Conservation (phyloP, 1,284 basidiomycete species). For the Cryptococcus jaspeensis region DNA sequence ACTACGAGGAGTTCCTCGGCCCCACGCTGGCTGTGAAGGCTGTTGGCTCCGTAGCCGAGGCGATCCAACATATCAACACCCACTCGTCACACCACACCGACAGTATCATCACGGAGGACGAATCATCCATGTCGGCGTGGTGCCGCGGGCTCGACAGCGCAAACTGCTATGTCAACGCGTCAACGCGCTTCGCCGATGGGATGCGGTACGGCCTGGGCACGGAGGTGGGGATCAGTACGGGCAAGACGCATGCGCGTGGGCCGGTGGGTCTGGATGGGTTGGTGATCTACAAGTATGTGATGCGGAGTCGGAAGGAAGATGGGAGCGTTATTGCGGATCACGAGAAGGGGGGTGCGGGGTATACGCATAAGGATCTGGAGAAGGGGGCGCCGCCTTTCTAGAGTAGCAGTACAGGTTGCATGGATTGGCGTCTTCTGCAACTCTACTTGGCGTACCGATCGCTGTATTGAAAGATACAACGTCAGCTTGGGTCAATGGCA, state of each 20-base stretch:
- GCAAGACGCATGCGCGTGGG: constrained; percentile 92
- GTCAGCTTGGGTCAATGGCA: background rate
- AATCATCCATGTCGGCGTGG: constrained; percentile 67
- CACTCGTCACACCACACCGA: constrained; percentile 97
- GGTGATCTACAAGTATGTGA: constrained; percentile 91
- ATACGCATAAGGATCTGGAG: constrained; percentile 62
- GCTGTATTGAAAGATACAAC: constrained; percentile 16
- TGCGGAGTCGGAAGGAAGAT: constrained; percentile 66
- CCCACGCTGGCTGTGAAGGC: constrained; percentile 77
- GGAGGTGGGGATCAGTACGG: constrained; percentile 96
- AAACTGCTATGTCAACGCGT: constrained; percentile 91
- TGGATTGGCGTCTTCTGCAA: background rate
- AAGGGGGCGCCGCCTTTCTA: constrained; percentile 40
- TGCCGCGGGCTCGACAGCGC: constrained; percentile 86
- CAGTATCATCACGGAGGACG: constrained; percentile 81
- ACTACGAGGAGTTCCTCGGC: constrained; percentile 82
- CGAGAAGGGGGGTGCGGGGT: constrained; percentile 63
- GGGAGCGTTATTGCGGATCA: constrained; percentile 76
- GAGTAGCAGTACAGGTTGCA: background rate
- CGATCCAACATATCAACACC: constrained; percentile 85
- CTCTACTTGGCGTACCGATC: constrained; percentile 45
- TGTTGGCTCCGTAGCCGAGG: constrained; percentile 67
- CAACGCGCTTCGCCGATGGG: constrained; percentile 94
- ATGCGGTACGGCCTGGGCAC: constrained; percentile 97
- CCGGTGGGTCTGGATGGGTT: constrained; percentile 95